Evolutionary conservation across 495 filamentous ascomycete species (phyloP).

Genomic region (Delitschia confertaspora): DNA sequence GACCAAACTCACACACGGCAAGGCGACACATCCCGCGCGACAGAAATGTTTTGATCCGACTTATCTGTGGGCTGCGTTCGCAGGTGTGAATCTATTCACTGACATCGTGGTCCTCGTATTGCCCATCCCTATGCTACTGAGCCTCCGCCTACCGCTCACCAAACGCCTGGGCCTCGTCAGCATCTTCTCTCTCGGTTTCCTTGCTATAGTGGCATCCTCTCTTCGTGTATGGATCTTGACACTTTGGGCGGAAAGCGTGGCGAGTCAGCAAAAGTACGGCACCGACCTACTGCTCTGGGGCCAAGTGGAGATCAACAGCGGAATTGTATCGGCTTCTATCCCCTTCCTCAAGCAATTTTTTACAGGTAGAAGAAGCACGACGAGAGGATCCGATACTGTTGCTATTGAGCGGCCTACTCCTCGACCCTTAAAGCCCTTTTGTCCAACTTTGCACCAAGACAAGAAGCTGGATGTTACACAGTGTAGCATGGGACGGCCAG

Average conservation of each 20-base stretch:
- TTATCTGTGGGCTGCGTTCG: constrained; percentile 16
- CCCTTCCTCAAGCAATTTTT: constrained; percentile 33
- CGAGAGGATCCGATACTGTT: not conserved
- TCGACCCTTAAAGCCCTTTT: not conserved
- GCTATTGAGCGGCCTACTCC: not conserved
- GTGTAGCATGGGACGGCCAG: no score
- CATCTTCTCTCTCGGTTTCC: constrained; percentile 21
- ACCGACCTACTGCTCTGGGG: constrained; percentile 40
- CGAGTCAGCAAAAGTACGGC: constrained; percentile 28
- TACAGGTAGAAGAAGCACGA: not conserved
- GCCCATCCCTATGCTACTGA: constrained; percentile 19
- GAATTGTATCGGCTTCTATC: constrained; percentile 41
- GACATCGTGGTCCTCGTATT: constrained; percentile 21
- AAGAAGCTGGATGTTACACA: no score
- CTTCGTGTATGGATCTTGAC: constrained; percentile 33
- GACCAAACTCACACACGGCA: no score
- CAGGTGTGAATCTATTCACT: constrained; percentile 22
- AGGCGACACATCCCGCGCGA: constrained; percentile 12
- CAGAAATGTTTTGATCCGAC: constrained; percentile 12
- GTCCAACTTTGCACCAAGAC: no score
- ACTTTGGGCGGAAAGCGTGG: constrained; percentile 4
- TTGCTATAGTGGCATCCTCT: constrained; percentile 33
- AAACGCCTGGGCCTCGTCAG: constrained; percentile 13
- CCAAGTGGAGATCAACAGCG: constrained; percentile 40
- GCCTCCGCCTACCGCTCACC: constrained; percentile 12